phyloP scores from a whole-genome alignment of 768 basidiomycete species.

The Mycena rebaudengoi region DNA sequence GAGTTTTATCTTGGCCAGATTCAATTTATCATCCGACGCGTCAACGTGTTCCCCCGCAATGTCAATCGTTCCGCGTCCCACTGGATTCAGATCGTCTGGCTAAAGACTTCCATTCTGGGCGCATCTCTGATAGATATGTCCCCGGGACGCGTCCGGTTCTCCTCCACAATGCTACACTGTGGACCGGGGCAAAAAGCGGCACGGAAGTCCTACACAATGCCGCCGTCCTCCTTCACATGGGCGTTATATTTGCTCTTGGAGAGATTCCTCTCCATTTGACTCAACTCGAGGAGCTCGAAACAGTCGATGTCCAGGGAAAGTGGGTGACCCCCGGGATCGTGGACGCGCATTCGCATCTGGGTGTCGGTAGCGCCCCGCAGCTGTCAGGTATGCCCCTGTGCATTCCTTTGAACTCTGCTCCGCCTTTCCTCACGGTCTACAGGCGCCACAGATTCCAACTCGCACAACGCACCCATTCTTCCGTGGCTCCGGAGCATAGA shows the following conservation, averaged over 20 bases:
- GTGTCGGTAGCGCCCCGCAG: neutral
- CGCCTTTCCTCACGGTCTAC: too few species aligned
- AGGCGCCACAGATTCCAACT: too few species aligned
- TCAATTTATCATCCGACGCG: too few species aligned
- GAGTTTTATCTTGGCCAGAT: too few species aligned
- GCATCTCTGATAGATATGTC: neutral
- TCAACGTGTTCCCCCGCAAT: neutral
- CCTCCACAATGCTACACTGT: neutral
- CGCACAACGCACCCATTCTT: conserved; percentile 52
- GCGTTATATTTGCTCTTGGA: neutral
- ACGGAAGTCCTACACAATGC: neutral
- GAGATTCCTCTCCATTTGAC: neutral
- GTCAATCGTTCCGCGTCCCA: neutral
- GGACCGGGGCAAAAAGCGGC: neutral
- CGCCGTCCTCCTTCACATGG: neutral
- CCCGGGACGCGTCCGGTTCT: neutral
- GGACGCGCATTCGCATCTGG: conserved; percentile 1
- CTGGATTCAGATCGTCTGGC: neutral
- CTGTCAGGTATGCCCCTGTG: neutral
- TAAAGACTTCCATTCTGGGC: too few species aligned
- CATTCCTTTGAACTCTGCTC: too few species aligned
- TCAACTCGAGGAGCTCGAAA: neutral
- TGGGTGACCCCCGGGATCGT: neutral
- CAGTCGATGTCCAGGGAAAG: neutral
- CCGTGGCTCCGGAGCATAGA: conserved; percentile 80